These are phyloP conservation scores for Phytophthora foliorum DNA, from an alignment of 352 stramenopile genomes.

Conservation along the genomic window DNA sequence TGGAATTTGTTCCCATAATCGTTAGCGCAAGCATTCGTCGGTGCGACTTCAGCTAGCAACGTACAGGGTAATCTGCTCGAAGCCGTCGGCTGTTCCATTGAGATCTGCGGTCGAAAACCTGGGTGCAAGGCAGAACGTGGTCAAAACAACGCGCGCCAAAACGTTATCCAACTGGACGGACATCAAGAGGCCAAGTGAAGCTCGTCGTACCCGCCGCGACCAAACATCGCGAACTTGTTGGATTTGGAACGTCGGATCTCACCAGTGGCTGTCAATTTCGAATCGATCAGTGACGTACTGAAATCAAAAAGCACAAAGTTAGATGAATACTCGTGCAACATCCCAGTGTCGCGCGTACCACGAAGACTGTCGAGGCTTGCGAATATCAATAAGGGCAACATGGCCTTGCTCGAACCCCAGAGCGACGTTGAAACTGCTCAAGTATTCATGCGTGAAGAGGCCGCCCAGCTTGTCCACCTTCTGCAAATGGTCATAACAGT, in stretches of 20 bases:
- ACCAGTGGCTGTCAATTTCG: conserved; percentile 52
- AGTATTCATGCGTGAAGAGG: conserved; percentile 81
- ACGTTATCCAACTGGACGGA: neutral
- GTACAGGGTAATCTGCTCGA: conserved; percentile 52
- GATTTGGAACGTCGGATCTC: conserved; percentile 67
- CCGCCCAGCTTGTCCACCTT: conserved; percentile 56
- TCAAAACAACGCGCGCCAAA: neutral
- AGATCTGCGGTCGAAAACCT: conserved; percentile 57
- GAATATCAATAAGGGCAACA: conserved; percentile 69
- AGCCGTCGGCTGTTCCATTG: conserved; percentile 27
- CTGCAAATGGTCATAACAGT: conserved; percentile 22
- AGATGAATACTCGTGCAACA: conserved; percentile 1
- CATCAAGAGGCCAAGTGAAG: neutral
- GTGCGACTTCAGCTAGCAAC: neutral
- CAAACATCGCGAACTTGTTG: conserved; percentile 70
- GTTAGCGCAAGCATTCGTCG: neutral
- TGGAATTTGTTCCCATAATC: neutral
- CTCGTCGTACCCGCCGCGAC: conserved; percentile 59
- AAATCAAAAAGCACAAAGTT: neutral
- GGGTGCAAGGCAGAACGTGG: neutral
- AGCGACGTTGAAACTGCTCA: conserved; percentile 57
- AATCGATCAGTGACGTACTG: conserved; percentile 64
- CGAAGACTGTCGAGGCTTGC: conserved; percentile 56
- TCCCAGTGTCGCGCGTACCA: conserved; percentile 49
- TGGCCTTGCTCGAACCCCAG: conserved; percentile 77